Conservation (phyloP, 257 asterid species). For the Scutellaria baicalensis region DNA sequence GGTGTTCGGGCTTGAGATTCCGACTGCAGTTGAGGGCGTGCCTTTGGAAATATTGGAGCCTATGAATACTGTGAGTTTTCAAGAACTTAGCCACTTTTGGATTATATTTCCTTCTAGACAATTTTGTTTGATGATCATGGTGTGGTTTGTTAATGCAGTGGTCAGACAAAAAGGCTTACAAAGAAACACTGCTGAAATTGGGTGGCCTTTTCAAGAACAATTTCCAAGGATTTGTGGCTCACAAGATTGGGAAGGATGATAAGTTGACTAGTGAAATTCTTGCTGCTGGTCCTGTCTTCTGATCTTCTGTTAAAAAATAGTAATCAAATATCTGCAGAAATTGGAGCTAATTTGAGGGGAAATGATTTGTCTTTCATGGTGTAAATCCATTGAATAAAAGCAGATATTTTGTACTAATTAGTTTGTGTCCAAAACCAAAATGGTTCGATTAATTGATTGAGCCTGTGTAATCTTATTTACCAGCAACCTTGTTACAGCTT, state of each 20-base stretch:
- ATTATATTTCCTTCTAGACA: background rate
- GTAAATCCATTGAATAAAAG: slow-evolving; percentile 5
- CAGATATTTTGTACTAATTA: slow-evolving; percentile 4
- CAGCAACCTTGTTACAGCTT: no score
- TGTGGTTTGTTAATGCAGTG: slow-evolving; percentile 45
- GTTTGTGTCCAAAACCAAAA: no score
- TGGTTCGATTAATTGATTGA: no score
- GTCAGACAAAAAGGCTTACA: slow-evolving; percentile 70
- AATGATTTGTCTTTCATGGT: background rate
- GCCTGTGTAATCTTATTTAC: no score
- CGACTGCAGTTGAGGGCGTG: slow-evolving; percentile 73
- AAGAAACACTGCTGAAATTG: slow-evolving; percentile 63
- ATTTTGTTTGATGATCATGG: background rate
- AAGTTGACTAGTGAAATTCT: slow-evolving; percentile 73
- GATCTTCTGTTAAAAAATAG: slow-evolving; percentile 1
- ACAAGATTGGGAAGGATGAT: slow-evolving; percentile 78
- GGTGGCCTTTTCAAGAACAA: slow-evolving; percentile 88
- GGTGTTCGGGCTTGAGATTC: slow-evolving; percentile 89
- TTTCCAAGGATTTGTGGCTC: slow-evolving; percentile 63
- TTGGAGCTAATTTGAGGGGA: background rate
- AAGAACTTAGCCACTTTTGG: background rate
- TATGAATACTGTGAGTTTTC: slow-evolving; percentile 65
- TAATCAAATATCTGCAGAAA: slow-evolving; percentile 3
- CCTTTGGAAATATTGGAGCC: slow-evolving; percentile 90
- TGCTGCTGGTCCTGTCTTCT: slow-evolving; percentile 86